Percentiles rank a stretch among this genome's conserved stretches.
phyloP scores from a whole-genome alignment of 192 early-diverging fungal species.

The Oehlia diaphana region DNA sequence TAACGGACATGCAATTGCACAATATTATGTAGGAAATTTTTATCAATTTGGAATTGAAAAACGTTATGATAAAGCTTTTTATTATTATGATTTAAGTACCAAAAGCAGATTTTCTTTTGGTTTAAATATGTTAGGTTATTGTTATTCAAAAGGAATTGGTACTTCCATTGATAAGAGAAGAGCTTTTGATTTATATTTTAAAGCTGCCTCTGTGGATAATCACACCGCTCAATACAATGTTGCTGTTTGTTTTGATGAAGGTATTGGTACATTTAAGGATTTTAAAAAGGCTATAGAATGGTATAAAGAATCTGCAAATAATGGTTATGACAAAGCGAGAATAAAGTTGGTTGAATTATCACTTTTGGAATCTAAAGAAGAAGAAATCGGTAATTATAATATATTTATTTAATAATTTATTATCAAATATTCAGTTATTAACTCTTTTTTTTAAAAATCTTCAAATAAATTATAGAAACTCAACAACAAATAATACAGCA shows the following conservation, averaged over 20 bases:
- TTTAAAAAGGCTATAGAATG: not conserved
- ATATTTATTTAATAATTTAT: not conserved
- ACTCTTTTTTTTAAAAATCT: too few relatives aligned
- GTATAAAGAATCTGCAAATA: not conserved
- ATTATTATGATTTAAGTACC: slow-evolving; percentile 54
- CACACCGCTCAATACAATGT: slow-evolving; percentile 78
- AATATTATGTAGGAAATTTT: slow-evolving; percentile 74
- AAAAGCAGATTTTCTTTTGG: slow-evolving; percentile 52
- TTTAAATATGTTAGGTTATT: slow-evolving; percentile 57
- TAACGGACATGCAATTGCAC: not conserved
- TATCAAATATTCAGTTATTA: too few relatives aligned
- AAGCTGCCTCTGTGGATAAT: slow-evolving; percentile 63
- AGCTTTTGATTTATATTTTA: slow-evolving; percentile 38
- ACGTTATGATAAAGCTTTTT: slow-evolving; percentile 61
- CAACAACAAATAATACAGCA: not conserved
- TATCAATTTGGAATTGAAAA: slow-evolving; percentile 71
- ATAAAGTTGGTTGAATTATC: not conserved
- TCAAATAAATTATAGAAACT: too few relatives aligned
- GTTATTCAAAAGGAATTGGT: slow-evolving; percentile 60
- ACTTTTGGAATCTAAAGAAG: not conserved
- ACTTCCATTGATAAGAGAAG: slow-evolving; percentile 54
- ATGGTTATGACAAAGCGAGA: not conserved
- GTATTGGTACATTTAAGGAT: slow-evolving; percentile 46
- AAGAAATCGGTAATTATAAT: not conserved
- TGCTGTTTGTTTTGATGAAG: slow-evolving; percentile 81